Base-by-base conservation (phyloP, 2,329 filamentous ascomycete species). In the Colletotrichum scovillei region DNA sequence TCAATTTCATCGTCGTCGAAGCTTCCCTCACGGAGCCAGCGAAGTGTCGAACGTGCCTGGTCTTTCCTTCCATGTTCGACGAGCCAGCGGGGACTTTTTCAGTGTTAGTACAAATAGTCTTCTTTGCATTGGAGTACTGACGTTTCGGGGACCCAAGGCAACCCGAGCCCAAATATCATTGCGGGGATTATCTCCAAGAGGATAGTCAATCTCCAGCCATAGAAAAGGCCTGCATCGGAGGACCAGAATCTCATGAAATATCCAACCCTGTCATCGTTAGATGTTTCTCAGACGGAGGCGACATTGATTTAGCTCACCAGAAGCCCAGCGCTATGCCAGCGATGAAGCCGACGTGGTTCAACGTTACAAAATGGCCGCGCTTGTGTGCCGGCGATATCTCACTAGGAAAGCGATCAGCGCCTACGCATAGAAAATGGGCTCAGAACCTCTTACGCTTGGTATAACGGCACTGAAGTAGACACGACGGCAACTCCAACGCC, bases 281-380 rank as follows among this genome's bases (percentile, higher is more conserved):
- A 22, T 42, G 42, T 65, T 60, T 63, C 4, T 14, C n/a, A 38
- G 19, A 14, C n/a, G 42, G 7, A 32, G 14, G 22, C 9, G 28
- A 16, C 28, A 2, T 26, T 35, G 32, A 1, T 8, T 35, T 12
- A 72, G 3, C 82, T 46, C 79, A 90, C 88, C 89, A 90, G 69
- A 90, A 88, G 0, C 88, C 89, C 5, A 78, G 76, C 1, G 88
- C 88, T 7, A 90, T 79, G 3, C 89, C 89, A 2, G 84, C 83
- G 28, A 91, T 86, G 71, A 91, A 87, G 3, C 89, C 89, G 57
- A 90, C 84, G 65, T 91, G 89, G 76, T 91, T 91, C 79, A 91
- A 84, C 11, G 90, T 88, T 1, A 91, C 88, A 71, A 88, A 88
- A 73, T 84, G 84, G 3, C 89, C 89, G 8, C 89, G 83, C 69